phyloP scores from a whole-genome alignment of 1,139 yeast genomes.

The Blastobotrys ciferrii region DNA sequence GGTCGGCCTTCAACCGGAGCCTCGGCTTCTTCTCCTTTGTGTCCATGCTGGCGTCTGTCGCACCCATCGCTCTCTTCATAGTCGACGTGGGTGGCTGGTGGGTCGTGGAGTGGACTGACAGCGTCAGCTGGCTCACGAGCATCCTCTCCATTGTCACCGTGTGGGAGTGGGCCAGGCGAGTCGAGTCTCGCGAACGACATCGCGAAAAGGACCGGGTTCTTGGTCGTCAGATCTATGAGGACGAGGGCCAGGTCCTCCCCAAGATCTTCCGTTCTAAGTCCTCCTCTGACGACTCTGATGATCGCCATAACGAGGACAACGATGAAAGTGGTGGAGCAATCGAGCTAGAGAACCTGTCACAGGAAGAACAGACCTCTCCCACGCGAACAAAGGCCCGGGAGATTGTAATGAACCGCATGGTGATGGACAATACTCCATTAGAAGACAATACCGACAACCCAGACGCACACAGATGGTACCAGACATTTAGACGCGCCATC shows the following conservation, averaged over 20 bases:
- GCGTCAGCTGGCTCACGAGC: slow-evolving; percentile 67
- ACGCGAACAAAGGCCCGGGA: neutral
- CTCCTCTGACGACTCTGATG: neutral
- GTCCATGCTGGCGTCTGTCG: slow-evolving; percentile 52
- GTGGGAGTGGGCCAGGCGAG: slow-evolving; percentile 83
- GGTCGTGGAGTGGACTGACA: slow-evolving; percentile 68
- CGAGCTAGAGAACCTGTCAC: neutral
- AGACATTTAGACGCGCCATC: slow-evolving; percentile 5
- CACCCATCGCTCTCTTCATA: slow-evolving; percentile 67
- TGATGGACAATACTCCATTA: neutral
- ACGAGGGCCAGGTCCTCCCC: slow-evolving; percentile 39
- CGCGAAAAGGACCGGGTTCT: slow-evolving; percentile 69
- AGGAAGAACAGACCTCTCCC: neutral
- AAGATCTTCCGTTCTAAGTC: neutral
- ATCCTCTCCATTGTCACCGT: slow-evolving; percentile 69
- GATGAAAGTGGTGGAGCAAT: neutral
- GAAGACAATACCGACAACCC: neutral
- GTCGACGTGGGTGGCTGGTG: slow-evolving; percentile 76
- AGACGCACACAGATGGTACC: neutral
- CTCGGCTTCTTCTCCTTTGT: slow-evolving; percentile 53
- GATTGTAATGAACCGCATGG: neutral
- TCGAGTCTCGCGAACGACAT: slow-evolving; percentile 53
- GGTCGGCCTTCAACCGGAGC: slow-evolving; percentile 48
- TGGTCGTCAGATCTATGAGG: slow-evolving; percentile 75
- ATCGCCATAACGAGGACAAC: neutral